Conservation (phyloP, 2,329 filamentous ascomycete genomes). For the Fusarium beomiforme region DNA sequence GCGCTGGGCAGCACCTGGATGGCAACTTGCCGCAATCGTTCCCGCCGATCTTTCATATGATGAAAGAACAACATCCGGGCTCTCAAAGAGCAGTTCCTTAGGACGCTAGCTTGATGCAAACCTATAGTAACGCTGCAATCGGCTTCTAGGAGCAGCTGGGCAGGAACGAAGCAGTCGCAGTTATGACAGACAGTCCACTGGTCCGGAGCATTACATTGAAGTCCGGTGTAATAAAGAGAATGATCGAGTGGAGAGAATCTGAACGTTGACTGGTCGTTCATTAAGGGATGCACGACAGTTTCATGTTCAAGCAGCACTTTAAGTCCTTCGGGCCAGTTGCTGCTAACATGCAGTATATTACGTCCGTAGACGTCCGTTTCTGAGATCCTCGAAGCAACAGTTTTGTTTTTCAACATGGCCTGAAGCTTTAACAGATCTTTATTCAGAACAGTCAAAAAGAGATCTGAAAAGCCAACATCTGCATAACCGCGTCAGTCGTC, state of each 20-base stretch:
- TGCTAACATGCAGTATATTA: background rate
- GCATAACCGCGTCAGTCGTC: fast-evolving
- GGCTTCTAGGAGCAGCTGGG: background rate
- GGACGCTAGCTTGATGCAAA: fast-evolving
- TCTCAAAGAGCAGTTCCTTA: background rate
- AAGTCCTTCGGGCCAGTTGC: background rate
- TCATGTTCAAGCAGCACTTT: background rate
- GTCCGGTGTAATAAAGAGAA: background rate
- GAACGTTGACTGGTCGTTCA: fast-evolving
- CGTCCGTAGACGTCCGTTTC: fast-evolving
- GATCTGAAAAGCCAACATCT: background rate
- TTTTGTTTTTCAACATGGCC: fast-evolving
- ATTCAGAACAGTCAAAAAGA: background rate
- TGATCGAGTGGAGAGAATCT: background rate
- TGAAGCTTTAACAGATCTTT: fast-evolving
- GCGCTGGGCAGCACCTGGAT: fast-evolving
- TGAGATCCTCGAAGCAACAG: fast-evolving
- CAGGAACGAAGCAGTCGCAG: background rate
- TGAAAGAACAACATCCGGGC: background rate
- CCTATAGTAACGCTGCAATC: background rate
- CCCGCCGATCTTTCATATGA: background rate
- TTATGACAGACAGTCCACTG: background rate
- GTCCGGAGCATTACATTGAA: background rate
- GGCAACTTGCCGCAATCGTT: background rate
- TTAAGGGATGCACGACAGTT: background rate